Evolutionary conservation across 768 basidiomycete species (phyloP), one percentile per base, ranked within the genome.

Genomic region (Hericium rajendrae): DNA sequence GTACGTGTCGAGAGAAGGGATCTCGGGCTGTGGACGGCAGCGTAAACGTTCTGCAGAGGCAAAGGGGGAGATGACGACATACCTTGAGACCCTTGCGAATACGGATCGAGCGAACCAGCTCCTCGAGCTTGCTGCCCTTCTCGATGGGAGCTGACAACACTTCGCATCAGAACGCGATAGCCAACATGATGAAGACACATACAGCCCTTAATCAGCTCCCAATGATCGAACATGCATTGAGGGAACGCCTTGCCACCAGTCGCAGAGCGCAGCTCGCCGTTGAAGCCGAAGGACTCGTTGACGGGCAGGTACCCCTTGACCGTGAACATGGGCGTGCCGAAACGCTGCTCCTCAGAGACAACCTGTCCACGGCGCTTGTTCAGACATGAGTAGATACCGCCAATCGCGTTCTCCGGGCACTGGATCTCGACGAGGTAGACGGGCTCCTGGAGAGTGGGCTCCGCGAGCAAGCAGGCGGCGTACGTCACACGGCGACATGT

Each of bases 201-300:
- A 88, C 87, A 79, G 69, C 91, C 90, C 64, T 71, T 75, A 88
- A 93, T 90, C 61, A 84, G 60, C 67, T 91, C 87, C 89, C 91
- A 93, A 72, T 94, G 92, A 68, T 94, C 94, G 68, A 95, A 88
- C 69, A 94, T 94, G 67, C 76, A 71, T 74, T 97, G 97, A 52
- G 97, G 94, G 92, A 97, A 98, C 62, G 97, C 97, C 78, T 99
- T 97, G 53, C 97, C 97, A 69, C 82, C 83, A 48, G 97, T 98
- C 52, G 88, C 86, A 70, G 84, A 83, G 64, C 95, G 89, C 56
- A 99, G 86, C 67, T 91, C 94, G 65, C 88, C 91, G 74, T 94
- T 98, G 88, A 98, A 98, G 65, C 95, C 94, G 76, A 97, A 95
- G 15, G 90, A 93, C 74, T 92, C 91, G 70, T 78, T 76, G 70